These are phyloP conservation scores for Stachybotrys chlorohalonatus DNA, from an alignment of 2,329 filamentous ascomycete species.

Conservation along the genomic window DNA sequence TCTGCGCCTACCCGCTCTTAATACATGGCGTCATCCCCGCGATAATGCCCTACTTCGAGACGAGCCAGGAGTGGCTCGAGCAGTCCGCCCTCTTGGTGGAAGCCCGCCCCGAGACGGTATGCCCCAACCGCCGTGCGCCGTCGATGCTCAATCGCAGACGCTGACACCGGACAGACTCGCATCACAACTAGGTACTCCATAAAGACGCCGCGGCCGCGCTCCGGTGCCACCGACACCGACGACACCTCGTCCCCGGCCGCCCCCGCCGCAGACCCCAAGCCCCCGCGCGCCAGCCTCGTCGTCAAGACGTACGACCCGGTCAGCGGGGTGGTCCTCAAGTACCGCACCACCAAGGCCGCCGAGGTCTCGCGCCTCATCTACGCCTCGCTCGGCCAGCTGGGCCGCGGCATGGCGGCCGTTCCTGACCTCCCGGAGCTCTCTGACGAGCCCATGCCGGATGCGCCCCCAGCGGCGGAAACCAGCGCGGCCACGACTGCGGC, in stretches of 20 bases:
- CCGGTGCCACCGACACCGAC: slow-evolving; percentile 12
- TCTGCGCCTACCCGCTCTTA: neutral
- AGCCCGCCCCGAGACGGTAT: slow-evolving; percentile 75
- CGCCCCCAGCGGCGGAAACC: slow-evolving; percentile 12
- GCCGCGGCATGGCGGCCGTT: slow-evolving; percentile 56
- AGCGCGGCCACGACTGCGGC: slow-evolving; percentile 7
- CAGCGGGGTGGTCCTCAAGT: slow-evolving; percentile 79
- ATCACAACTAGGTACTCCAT: slow-evolving; percentile 92
- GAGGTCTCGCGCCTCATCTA: slow-evolving; percentile 76
- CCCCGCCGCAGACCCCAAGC: slow-evolving; percentile 24
- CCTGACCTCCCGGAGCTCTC: slow-evolving; percentile 30
- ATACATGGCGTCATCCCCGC: neutral
- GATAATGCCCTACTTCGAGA: slow-evolving; percentile 71
- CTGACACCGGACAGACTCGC: slow-evolving; percentile 52
- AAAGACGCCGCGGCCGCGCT: slow-evolving; percentile 28
- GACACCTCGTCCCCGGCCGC: slow-evolving; percentile 17
- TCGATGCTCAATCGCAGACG: slow-evolving; percentile 2
- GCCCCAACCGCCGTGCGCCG: slow-evolving; percentile 16
- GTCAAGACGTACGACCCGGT: slow-evolving; percentile 85
- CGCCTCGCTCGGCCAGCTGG: slow-evolving; percentile 64
- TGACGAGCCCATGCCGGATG: slow-evolving; percentile 34
- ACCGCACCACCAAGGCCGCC: slow-evolving; percentile 81
- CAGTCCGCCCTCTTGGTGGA: slow-evolving; percentile 79
- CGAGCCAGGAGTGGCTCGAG: slow-evolving; percentile 84
- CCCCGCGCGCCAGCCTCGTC: slow-evolving; percentile 60